Conservation (phyloP, 1,284 basidiomycete genomes). For the Ganoderma multipileum region DNA sequence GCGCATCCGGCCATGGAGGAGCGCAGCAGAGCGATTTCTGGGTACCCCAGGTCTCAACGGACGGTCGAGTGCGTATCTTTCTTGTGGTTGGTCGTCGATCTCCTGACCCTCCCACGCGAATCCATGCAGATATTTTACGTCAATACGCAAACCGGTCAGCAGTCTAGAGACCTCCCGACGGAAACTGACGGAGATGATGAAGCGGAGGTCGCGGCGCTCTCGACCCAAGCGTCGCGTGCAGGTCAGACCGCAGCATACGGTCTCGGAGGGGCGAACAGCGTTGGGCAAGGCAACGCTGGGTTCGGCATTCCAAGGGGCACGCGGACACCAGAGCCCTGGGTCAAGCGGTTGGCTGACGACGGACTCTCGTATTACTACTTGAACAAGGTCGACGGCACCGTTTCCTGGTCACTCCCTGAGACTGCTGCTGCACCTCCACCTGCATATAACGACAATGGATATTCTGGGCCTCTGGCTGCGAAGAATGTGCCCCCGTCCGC, state of each 20-base stretch:
- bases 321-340: constrained; percentile 80
- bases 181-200: constrained; percentile 69
- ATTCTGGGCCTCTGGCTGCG: constrained; percentile 13
- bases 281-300: constrained; percentile 47
- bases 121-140: constrained; percentile 85
- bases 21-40: constrained; percentile 44
- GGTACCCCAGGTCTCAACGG: constrained; percentile 35
- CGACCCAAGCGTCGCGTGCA: constrained; percentile 61
- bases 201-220: constrained; percentile 62
- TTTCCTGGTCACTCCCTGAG: constrained; percentile 71
- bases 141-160: constrained; percentile 90
- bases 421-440: constrained; percentile 19
- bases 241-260: constrained; percentile 59
- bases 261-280: constrained; percentile 39
- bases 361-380: constrained; percentile 84
- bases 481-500: constrained; percentile 14
- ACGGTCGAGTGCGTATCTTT: constrained; percentile 68
- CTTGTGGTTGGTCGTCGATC: background rate
- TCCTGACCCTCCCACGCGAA: constrained; percentile 4
- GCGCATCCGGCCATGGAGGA: constrained; percentile 18
- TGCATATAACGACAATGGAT: constrained; percentile 24
- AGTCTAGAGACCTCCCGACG: constrained; percentile 84
- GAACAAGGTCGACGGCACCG: constrained; percentile 74
- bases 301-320: constrained; percentile 67
- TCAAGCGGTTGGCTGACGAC: constrained; percentile 81